Evolutionary conservation across 768 basidiomycete genomes (phyloP), one percentile per base, ranked within the genome.

Genomic region (Phlegmacium glaucopus): DNA sequence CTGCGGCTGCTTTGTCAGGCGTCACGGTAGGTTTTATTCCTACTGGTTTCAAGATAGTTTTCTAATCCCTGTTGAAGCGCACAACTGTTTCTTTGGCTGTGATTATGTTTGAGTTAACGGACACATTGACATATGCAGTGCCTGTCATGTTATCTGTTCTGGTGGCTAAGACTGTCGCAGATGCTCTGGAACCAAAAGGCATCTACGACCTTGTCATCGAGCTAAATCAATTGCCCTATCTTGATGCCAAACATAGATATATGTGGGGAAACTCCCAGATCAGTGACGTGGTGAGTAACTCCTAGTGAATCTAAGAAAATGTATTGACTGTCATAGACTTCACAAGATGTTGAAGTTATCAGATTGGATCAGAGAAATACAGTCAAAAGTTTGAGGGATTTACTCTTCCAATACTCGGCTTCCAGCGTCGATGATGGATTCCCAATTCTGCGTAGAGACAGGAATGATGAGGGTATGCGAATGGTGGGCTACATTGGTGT

Each of bases 131-230:
- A 2, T 98, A 98, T 66, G 87, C 83, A 10, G 87, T 91, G 6
- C 92, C 92, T 12, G 82, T 94, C 48, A 94, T 94, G 91, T 67
- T 94, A 36, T 73, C 83, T 12, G 80, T 99, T 12, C 78, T 98
- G 16, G 87, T 94, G 13, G 90, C 90, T 17, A 95, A 94, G 71
- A 92, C 90, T 0, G 80, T 91, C 0, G 92, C 91, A 7, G 92
- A 94, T 61, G 83, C 83, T 1, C 64, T 96, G 47, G 89, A 94
- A 62, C 90, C 90, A 2, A 92, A 94, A 60, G 94, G 94, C 8
- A 97, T 99, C 46, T 99, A 97, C 61, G 96, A 99, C 64, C 79
- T 98, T 30, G 92, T 92, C 48, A 98, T 97, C 46, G 91, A 94
- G 73, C 76, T 97, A 22, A 81, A 82, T 36, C 85, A 94, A 62